These are phyloP conservation scores for Mycena filopes DNA, from an alignment of 768 basidiomycete genomes.

Conservation along the genomic window DNA sequence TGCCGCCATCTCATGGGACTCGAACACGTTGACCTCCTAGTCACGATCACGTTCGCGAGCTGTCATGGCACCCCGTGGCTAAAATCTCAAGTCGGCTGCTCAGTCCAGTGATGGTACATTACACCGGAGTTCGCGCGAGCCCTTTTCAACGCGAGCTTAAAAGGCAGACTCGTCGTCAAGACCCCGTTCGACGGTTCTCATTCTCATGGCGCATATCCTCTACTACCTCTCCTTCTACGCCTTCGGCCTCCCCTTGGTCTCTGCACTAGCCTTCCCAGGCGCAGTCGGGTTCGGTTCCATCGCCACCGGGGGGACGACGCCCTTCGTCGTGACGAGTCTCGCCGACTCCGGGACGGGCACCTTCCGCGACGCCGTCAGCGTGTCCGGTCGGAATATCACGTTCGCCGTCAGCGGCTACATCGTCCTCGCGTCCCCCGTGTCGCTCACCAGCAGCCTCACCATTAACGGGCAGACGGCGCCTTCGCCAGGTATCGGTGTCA, in stretches of 20 bases:
- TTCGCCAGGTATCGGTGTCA: slow-evolving; percentile 35
- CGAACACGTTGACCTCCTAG: no score
- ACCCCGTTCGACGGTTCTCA: neutral
- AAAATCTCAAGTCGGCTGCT: slow-evolving; percentile 2
- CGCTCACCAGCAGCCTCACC: slow-evolving; percentile 33
- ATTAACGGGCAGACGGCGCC: slow-evolving; percentile 40
- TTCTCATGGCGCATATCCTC: slow-evolving; percentile 15
- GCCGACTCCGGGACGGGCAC: slow-evolving; percentile 38
- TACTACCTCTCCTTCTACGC: slow-evolving; percentile 16
- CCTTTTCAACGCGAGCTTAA: neutral
- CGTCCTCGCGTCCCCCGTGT: slow-evolving; percentile 35
- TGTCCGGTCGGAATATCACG: slow-evolving; percentile 36
- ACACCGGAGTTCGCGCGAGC: slow-evolving; percentile 26
- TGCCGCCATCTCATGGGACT: no score
- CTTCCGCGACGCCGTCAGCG: slow-evolving; percentile 34
- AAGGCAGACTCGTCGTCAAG: neutral
- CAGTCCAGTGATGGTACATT: slow-evolving; percentile 27
- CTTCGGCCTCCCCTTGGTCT: slow-evolving; percentile 29
- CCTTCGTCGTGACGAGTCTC: slow-evolving; percentile 35
- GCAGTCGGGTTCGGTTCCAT: slow-evolving; percentile 38
- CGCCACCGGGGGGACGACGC: slow-evolving; percentile 35
- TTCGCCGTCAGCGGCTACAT: slow-evolving; percentile 38
- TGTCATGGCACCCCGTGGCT: no score
- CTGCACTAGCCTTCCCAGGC: slow-evolving; percentile 35
- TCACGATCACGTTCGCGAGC: no score